Evolutionary conservation across 306 rosid genomes (phyloP).

Genomic region (Vigna trinervia): DNA sequence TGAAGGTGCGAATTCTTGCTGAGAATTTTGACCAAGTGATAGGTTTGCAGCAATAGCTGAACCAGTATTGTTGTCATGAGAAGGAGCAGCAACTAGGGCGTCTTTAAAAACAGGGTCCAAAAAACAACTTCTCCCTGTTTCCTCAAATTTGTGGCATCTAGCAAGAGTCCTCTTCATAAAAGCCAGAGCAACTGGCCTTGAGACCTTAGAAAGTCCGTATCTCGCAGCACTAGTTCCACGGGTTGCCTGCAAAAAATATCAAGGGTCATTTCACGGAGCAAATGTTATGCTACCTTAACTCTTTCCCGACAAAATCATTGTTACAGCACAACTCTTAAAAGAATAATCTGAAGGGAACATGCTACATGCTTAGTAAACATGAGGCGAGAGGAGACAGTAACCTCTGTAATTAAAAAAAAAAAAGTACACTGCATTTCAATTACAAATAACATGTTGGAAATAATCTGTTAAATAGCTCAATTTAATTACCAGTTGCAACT

Average conservation of each 20-base stretch:
- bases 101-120: conserved; percentile 68
- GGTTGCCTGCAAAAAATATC: conserved; percentile 72
- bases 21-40: conserved; percentile 44
- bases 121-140: conserved; percentile 74
- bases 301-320: conserved; percentile 2
- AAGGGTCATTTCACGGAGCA: conserved; percentile 39
- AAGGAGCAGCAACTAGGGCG: conserved; percentile 57
- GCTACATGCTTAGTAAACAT: conserved; percentile 24
- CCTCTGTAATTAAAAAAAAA: background rate
- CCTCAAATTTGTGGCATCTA: conserved; percentile 74
- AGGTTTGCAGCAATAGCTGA: conserved; percentile 45
- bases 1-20: conserved; percentile 48
- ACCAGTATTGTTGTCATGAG: conserved; percentile 44
- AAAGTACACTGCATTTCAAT: conserved; percentile 21
- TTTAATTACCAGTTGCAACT: conserved; percentile 18
- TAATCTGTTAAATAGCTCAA: conserved; percentile 31
- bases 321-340: conserved; percentile 32
- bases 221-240: conserved; percentile 79
- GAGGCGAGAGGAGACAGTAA: background rate
- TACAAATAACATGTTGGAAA: conserved; percentile 29
- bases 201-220: conserved; percentile 70
- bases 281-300: conserved; percentile 22
- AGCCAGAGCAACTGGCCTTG: conserved; percentile 71
- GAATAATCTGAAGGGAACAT: conserved; percentile 19
- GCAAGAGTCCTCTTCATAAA: conserved; percentile 83